Percentiles rank a stretch among this genome's conserved stretches.
phyloP scores from a whole-genome alignment of 2,329 filamentous ascomycete genomes.

The Celoporthe dispersa region DNA sequence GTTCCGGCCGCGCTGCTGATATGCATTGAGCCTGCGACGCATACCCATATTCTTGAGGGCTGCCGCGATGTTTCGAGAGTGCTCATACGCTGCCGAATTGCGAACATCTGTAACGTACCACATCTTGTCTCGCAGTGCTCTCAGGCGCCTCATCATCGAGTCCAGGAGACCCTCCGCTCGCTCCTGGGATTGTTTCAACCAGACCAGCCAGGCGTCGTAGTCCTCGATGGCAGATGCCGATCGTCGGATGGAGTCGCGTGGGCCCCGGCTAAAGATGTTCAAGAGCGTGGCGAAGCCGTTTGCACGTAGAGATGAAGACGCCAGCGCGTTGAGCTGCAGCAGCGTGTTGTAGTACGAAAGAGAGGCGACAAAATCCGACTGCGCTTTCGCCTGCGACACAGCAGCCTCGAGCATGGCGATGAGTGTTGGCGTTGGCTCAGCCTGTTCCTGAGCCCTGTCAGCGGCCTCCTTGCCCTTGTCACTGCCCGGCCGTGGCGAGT shows the following conservation, averaged over 20 bases:
- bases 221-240: constrained; percentile 76
- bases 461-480: constrained; percentile 39
- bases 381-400: constrained; percentile 74
- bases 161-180: constrained; percentile 76
- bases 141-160: constrained; percentile 73
- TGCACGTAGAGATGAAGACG: constrained; percentile 63
- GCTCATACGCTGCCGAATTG: constrained; percentile 85
- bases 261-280: constrained; percentile 74
- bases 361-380: constrained; percentile 81
- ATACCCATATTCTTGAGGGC: constrained; percentile 90
- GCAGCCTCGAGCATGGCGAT: constrained; percentile 78
- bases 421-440: constrained; percentile 56
- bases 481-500: constrained; percentile 16
- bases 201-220: constrained; percentile 81
- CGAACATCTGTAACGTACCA: constrained; percentile 97
- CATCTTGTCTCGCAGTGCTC: constrained; percentile 90
- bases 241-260: constrained; percentile 69
- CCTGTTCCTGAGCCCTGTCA: constrained; percentile 43
- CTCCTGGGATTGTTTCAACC: constrained; percentile 81
- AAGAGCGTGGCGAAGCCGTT: constrained; percentile 74
- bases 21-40: constrained; percentile 59
- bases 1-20: constrained; percentile 54
- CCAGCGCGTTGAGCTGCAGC: constrained; percentile 69
- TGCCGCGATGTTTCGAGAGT: constrained; percentile 82
- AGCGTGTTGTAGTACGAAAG: constrained; percentile 86